A percentile compares a stretch with the other conserved stretches of the same genome.
These are phyloP conservation scores for Beauveria australis DNA, from an alignment of 2,329 filamentous ascomycete species.

Conservation along the genomic window DNA sequence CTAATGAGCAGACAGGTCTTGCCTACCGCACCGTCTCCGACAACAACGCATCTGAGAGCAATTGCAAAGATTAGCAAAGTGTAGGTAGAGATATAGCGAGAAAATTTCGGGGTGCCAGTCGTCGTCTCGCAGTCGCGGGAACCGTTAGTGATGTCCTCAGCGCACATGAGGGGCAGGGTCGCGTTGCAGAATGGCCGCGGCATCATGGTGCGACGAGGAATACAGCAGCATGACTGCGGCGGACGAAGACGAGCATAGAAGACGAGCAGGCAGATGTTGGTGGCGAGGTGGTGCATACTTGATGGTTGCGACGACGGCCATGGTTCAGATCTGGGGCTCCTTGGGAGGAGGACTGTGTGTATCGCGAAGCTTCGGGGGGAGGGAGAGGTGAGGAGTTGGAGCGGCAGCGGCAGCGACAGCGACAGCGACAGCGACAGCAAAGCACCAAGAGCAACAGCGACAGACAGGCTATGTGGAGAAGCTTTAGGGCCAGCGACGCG, in stretches of 20 bases:
- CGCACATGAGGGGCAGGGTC: constrained; percentile 8
- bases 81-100: background rate
- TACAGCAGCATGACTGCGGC: constrained; percentile 6
- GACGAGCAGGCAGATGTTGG: constrained; percentile 10
- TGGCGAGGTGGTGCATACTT: constrained; percentile 39
- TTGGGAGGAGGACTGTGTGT: constrained; percentile 24
- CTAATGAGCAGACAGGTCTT: constrained; percentile 99
- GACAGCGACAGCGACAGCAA: background rate
- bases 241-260: background rate
- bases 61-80: constrained; percentile 9
- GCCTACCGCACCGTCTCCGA: constrained; percentile 97
- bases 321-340: constrained; percentile 32
- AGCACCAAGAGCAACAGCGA: constrained; percentile 1
- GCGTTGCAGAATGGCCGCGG: constrained; percentile 5
- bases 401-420: background rate
- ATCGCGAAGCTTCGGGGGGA: constrained; percentile 10
- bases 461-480: background rate
- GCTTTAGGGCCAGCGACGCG: background rate
- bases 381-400: constrained; percentile 10
- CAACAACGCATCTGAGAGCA: constrained; percentile 78
- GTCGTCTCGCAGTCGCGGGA: background rate
- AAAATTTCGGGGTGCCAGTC: background rate
- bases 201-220: constrained; percentile 11
- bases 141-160: background rate
- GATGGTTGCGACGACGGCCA: constrained; percentile 57